Evolutionary conservation across 2,329 filamentous ascomycete genomes (phyloP).

Genomic region (Chalaropsis ovoidea): DNA sequence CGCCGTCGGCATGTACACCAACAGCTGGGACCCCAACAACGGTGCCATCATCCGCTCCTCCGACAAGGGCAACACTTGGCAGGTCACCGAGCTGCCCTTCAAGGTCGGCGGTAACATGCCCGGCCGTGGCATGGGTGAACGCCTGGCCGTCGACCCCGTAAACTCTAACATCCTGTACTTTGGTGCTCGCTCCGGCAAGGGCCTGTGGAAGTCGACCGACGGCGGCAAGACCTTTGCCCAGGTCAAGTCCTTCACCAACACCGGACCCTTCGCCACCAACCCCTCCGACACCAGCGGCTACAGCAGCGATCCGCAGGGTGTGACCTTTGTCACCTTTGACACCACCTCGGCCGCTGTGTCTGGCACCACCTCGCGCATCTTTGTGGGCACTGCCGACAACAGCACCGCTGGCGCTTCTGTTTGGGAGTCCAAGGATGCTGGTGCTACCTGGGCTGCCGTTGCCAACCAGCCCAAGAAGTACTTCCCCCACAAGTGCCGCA

Average conservation of each 20-base stretch:
- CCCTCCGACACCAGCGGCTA: slow-evolving; percentile 38
- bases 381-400: slow-evolving; percentile 47
- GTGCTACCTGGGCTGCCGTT: slow-evolving; percentile 44
- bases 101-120: slow-evolving; percentile 55
- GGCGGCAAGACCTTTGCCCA: slow-evolving; percentile 45
- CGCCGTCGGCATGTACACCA: slow-evolving; percentile 50
- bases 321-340: slow-evolving; percentile 47
- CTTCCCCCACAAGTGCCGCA: slow-evolving; percentile 45
- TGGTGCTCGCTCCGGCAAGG: slow-evolving; percentile 48
- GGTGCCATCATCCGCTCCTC: slow-evolving; percentile 46
- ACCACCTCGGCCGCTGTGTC: slow-evolving; percentile 38
- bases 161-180: slow-evolving; percentile 49
- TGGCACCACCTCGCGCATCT: slow-evolving; percentile 46
- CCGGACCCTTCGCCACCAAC: slow-evolving; percentile 41
- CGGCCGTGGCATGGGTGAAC: slow-evolving; percentile 49
- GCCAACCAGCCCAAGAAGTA: slow-evolving; percentile 41
- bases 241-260: slow-evolving; percentile 42
- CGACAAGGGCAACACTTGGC: slow-evolving; percentile 46
- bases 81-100: slow-evolving; percentile 42
- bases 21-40: slow-evolving; percentile 47
- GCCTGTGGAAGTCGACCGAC: slow-evolving; percentile 49
- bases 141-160: slow-evolving; percentile 48
- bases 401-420: slow-evolving; percentile 38
- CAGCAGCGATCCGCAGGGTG: slow-evolving; percentile 39
- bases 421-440: slow-evolving; percentile 45